Conservation (phyloP, 257 asterid species). For the Petunia secreta region DNA sequence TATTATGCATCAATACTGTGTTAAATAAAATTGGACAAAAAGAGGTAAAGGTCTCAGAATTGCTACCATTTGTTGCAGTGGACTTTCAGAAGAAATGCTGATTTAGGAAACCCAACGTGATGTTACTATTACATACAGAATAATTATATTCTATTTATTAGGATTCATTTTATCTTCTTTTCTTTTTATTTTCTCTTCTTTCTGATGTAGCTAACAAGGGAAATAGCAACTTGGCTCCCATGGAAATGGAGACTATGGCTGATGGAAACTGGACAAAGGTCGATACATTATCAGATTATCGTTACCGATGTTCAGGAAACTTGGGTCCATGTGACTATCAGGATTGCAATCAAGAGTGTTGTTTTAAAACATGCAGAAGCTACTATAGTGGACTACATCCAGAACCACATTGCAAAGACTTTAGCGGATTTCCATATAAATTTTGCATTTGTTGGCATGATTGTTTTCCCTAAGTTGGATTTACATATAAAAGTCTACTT, state of each 20-base stretch:
- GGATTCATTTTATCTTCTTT: background rate
- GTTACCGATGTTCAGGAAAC: conserved; percentile 3
- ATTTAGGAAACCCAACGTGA: too few relatives aligned
- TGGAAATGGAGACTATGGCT: background rate
- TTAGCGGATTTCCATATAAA: background rate
- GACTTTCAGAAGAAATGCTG: too few relatives aligned
- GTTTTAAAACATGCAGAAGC: background rate
- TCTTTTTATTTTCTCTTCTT: background rate
- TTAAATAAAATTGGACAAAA: too few relatives aligned
- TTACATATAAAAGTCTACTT: too few relatives aligned
- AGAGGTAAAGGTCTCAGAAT: too few relatives aligned
- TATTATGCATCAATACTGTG: too few relatives aligned
- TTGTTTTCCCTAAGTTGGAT: background rate
- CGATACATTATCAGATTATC: background rate
- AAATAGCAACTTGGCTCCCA: conserved; percentile 18
- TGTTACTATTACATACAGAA: too few relatives aligned
- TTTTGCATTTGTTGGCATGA: conserved; percentile 26
- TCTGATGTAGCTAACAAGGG: background rate
- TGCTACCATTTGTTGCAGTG: too few relatives aligned
- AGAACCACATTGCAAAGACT: conserved; percentile 7
- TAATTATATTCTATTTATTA: too few relatives aligned
- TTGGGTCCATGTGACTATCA: conserved; percentile 12
- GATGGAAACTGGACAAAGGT: background rate
- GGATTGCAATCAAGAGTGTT: background rate
- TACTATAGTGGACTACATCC: conserved; percentile 9